A percentile compares a stretch with the other conserved stretches of the same genome.
phyloP scores from a whole-genome alignment of 345 rosid genomes.

The Melaleuca quinquenervia region DNA sequence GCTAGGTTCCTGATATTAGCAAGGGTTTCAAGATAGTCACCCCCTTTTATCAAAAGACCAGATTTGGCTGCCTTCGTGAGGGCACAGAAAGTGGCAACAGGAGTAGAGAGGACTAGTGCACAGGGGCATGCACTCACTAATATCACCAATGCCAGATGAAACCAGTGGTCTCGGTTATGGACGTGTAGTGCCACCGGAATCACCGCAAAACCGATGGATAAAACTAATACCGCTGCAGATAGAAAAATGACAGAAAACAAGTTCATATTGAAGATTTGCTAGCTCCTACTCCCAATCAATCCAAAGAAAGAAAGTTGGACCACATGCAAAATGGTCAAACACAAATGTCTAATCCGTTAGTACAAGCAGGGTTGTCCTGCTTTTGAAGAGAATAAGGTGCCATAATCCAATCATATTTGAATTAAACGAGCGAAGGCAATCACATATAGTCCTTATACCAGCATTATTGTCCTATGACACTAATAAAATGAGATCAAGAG shows the following conservation, averaged over 20 bases:
- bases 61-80: constrained; percentile 75
- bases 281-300: neutral
- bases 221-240: constrained; percentile 44
- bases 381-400: neutral
- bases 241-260: neutral
- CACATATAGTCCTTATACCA: neutral
- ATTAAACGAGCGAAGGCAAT: neutral
- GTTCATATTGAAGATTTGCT: neutral
- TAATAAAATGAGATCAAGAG: neutral
- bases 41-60: constrained; percentile 85
- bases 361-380: neutral
- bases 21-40: constrained; percentile 64
- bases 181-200: constrained; percentile 39
- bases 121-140: constrained; percentile 95
- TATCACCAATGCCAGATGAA: constrained; percentile 72
- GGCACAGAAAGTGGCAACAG: constrained; percentile 85
- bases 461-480: neutral
- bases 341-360: neutral
- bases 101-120: constrained; percentile 84
- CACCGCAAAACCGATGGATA: constrained; percentile 43
- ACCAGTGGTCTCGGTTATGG: constrained; percentile 39
- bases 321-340: neutral
- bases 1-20: constrained; percentile 62
- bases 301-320: neutral
- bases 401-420: neutral